Percentiles rank a stretch among this genome's conserved stretches.
Conservation (phyloP, 305 asterid genomes). For the Striga hermonthica region DNA sequence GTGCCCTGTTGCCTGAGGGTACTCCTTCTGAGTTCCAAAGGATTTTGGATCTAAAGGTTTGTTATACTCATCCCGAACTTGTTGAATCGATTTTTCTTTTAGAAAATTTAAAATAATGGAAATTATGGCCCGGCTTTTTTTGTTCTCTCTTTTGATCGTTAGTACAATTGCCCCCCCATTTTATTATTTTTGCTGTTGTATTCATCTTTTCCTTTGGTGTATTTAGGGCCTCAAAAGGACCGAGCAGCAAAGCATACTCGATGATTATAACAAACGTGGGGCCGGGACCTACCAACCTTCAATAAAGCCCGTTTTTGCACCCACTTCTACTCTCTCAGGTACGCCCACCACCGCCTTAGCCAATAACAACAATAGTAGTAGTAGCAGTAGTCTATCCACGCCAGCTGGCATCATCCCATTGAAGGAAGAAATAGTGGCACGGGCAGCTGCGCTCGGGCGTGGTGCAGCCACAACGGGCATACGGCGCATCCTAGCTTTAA, state of each 20-base stretch:
- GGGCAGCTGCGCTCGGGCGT: constrained; percentile 98
- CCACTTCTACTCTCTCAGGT: constrained; percentile 33
- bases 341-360: constrained; percentile 27
- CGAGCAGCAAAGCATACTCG: constrained; percentile 90
- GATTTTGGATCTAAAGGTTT: constrained; percentile 89
- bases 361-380: constrained; percentile 14
- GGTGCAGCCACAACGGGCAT: constrained; percentile 95
- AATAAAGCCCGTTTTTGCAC: constrained; percentile 44
- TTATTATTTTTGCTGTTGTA: not conserved
- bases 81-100: constrained; percentile 12
- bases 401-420: constrained; percentile 59
- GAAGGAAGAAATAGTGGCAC: constrained; percentile 85
- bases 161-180: no score
- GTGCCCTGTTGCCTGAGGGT: constrained; percentile 97
- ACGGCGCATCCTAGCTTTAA: constrained; percentile 81
- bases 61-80: constrained; percentile 25
- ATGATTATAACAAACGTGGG: constrained; percentile 87
- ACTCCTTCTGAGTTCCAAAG: constrained; percentile 87
- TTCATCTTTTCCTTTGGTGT: constrained; percentile 10
- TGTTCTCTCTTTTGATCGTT: no score
- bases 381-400: constrained; percentile 31
- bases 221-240: constrained; percentile 79
- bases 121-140: no score
- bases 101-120: no score
- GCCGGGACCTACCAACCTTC: constrained; percentile 66